phyloP scores from a whole-genome alignment of 176 grass and related monocot species.

The Miscanthus lutarioriparius region DNA sequence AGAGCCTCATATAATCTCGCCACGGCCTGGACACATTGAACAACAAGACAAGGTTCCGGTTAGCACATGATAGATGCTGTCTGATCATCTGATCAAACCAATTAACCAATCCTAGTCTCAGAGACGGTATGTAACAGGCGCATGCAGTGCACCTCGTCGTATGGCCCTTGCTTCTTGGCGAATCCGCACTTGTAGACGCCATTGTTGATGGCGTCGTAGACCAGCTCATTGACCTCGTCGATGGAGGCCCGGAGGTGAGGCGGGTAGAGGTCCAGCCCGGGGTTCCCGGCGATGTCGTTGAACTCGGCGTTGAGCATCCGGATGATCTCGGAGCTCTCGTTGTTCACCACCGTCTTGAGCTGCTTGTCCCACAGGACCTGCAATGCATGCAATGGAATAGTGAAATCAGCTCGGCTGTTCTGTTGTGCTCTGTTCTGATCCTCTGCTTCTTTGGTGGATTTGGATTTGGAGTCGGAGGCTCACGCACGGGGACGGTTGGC shows the following conservation, averaged over 20 bases:
- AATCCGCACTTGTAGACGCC: slow-evolving; percentile 97
- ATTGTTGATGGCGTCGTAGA: slow-evolving; percentile 78
- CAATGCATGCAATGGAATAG: neutral
- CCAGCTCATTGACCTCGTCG: slow-evolving; percentile 66
- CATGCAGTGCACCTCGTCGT: slow-evolving; percentile 58
- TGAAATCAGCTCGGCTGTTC: neutral
- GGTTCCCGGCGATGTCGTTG: slow-evolving; percentile 62
- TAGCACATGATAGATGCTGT: neutral
- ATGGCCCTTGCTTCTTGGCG: slow-evolving; percentile 88
- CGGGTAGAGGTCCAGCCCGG: slow-evolving; percentile 76
- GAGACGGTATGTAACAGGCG: neutral
- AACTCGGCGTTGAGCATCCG: slow-evolving; percentile 94
- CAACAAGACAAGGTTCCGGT: neutral
- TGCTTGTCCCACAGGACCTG: slow-evolving; percentile 97
- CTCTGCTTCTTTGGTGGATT: neutral
- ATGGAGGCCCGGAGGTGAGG: slow-evolving; percentile 46
- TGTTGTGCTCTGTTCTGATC: neutral
- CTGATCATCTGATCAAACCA: neutral
- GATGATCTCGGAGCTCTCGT: slow-evolving; percentile 97
- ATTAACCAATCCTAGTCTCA: neutral
- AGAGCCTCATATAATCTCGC: slow-evolving; percentile 58
- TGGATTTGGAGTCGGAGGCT: neutral
- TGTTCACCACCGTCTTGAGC: slow-evolving; percentile 85
- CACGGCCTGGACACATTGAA: slow-evolving; percentile 55
- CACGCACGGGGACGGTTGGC: slow-evolving; percentile 72